These are phyloP conservation scores for Rhizopogon roseolus DNA, from an alignment of 768 basidiomycete species.

Conservation along the genomic window DNA sequence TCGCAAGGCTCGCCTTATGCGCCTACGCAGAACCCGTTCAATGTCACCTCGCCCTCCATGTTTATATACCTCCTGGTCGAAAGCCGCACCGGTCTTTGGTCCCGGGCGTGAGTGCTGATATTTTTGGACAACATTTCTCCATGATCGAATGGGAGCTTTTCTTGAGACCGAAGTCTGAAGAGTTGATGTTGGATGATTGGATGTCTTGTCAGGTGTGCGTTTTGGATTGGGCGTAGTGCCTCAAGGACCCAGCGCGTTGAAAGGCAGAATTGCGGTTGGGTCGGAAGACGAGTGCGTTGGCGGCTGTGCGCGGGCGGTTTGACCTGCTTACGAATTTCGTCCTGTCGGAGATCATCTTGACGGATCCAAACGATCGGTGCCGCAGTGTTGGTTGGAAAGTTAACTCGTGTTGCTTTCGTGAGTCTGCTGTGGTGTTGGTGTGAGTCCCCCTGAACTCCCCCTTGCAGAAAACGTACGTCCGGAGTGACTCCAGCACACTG, in stretches of 20 bases:
- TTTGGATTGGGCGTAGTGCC: too few species aligned
- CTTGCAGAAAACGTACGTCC: slow-evolving; percentile 70
- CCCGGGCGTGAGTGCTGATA: too few species aligned
- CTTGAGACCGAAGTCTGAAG: slow-evolving; percentile 80
- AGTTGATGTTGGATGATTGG: slow-evolving; percentile 76
- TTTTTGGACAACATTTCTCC: too few species aligned
- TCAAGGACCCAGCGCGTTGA: too few species aligned
- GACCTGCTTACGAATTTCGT: too few species aligned
- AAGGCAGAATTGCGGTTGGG: too few species aligned
- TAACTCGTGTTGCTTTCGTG: slow-evolving; percentile 87
- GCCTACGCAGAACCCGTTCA: slow-evolving; percentile 8
- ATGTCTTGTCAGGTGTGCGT: too few species aligned
- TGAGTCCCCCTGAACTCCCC: too few species aligned
- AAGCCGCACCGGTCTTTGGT: too few species aligned
- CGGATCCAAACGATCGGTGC: slow-evolving; percentile 62
- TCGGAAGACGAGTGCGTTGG: too few species aligned
- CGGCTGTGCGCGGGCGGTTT: too few species aligned
- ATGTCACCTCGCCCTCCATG: slow-evolving; percentile 27
- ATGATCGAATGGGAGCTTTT: slow-evolving; percentile 88
- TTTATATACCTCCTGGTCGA: slow-evolving; percentile 16
- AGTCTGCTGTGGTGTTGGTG: slow-evolving; percentile 19
- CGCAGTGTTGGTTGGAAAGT: slow-evolving; percentile 64
- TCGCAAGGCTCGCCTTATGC: slow-evolving; percentile 23
- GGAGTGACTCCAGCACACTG: slow-evolving; percentile 74
- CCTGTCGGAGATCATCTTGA: too few species aligned